Conservation (phyloP, 2,329 filamentous ascomycete genomes). For the Peltaster fructicola region DNA sequence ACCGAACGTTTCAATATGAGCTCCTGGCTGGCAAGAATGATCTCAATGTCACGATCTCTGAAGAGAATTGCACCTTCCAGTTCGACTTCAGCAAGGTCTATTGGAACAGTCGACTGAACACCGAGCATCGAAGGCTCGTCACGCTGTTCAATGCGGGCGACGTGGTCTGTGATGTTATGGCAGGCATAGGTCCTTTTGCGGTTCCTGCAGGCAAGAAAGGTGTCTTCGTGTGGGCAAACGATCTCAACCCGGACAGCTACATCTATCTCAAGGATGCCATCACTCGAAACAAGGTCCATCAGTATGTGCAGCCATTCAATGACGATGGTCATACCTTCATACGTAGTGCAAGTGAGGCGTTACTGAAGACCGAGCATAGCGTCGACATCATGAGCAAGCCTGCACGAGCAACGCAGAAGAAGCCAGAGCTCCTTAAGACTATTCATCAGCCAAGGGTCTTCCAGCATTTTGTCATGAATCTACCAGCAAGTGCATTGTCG, state of each 20-base stretch:
- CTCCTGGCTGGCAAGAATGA: constrained; percentile 68
- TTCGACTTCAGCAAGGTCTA: constrained; percentile 97
- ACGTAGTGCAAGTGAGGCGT: constrained; percentile 42
- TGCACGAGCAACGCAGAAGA: constrained; percentile 12
- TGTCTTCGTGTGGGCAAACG: constrained; percentile 91
- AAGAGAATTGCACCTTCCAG: constrained; percentile 69
- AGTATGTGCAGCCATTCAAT: constrained; percentile 66
- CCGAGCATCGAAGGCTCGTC: constrained; percentile 70
- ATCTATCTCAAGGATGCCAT: constrained; percentile 54
- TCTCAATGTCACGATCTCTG: constrained; percentile 64
- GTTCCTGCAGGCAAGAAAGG: constrained; percentile 76
- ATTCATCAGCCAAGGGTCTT: constrained; percentile 51
- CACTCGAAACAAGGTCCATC: constrained; percentile 54
- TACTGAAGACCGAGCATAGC: constrained; percentile 37
- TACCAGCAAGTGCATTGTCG: constrained; percentile 73
- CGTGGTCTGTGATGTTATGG: constrained; percentile 92
- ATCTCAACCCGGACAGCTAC: constrained; percentile 84
- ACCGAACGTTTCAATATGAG: constrained; percentile 85
- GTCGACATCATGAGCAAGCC: constrained; percentile 22
- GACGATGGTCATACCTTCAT: constrained; percentile 72
- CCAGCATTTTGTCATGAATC: constrained; percentile 95
- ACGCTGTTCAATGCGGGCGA: constrained; percentile 64
- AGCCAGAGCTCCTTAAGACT: constrained; percentile 20
- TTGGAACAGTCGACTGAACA: constrained; percentile 87
- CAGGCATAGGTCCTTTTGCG: constrained; percentile 88